Conservation (phyloP, 2,329 filamentous ascomycete genomes). For the Bipolaris gigantea region DNA sequence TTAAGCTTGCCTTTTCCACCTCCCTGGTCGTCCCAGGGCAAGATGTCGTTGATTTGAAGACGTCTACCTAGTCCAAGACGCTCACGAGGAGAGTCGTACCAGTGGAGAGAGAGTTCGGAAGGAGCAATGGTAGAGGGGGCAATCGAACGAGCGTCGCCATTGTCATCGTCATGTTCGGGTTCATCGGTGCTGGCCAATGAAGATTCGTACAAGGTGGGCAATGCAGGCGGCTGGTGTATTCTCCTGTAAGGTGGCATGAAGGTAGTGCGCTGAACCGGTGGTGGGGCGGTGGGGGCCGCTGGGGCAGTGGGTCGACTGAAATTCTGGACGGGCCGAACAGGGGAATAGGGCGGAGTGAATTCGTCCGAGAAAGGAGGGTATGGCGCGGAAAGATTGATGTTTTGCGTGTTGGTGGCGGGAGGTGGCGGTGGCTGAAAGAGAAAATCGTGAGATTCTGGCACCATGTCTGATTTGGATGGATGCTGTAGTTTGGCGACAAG, state of each 20-base stretch:
- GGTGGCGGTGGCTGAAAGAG: constrained; percentile 24
- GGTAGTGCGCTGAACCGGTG: constrained; percentile 12
- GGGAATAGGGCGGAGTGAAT: constrained; percentile 19
- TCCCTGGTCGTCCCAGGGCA: constrained; percentile 36
- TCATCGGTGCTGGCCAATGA: constrained; percentile 33
- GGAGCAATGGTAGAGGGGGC: constrained; percentile 37
- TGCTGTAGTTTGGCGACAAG: constrained; percentile 15
- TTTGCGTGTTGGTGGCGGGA: constrained; percentile 5
- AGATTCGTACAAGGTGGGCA: constrained; percentile 40
- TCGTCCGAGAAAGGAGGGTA: constrained; percentile 12
- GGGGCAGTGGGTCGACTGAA: constrained; percentile 28
- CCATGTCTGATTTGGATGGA: constrained; percentile 11
- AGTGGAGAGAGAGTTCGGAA: constrained; percentile 42
- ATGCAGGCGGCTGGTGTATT: constrained; percentile 19
- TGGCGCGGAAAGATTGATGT: constrained; percentile 15
- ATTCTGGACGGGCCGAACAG: constrained; percentile 24
- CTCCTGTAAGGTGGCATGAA: constrained; percentile 17
- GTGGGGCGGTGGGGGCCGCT: not conserved
- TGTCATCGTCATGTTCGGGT: constrained; percentile 16
- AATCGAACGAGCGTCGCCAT: constrained; percentile 29
- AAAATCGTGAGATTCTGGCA: constrained; percentile 36
- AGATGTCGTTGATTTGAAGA: constrained; percentile 36
- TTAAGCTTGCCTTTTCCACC: constrained; percentile 32
- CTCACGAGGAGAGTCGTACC: constrained; percentile 41
- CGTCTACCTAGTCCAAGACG: constrained; percentile 43